A percentile compares a stretch with the other conserved stretches of the same genome.
These are phyloP conservation scores for Cardamine chenopodiifolia DNA, from an alignment of 345 rosid species.

Conservation along the genomic window DNA sequence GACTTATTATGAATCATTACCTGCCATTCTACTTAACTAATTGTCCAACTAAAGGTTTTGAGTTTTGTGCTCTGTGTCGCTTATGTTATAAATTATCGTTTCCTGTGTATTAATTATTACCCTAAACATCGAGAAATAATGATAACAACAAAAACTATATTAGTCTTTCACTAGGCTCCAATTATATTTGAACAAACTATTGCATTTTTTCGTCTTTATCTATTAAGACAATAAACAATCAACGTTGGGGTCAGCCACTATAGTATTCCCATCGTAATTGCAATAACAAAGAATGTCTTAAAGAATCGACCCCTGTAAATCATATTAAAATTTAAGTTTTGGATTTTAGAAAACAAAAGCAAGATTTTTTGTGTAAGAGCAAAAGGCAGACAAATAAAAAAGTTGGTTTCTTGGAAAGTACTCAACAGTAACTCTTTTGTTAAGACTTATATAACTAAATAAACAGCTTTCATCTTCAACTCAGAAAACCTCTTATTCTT, in stretches of 20 bases:
- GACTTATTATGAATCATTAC: slow-evolving; percentile 14
- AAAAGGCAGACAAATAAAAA: slow-evolving; percentile 42
- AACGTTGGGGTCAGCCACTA: slow-evolving; percentile 26
- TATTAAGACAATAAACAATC: slow-evolving; percentile 36
- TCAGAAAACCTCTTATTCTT: slow-evolving; percentile 10
- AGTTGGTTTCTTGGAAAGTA: slow-evolving; percentile 72
- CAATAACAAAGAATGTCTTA: slow-evolving; percentile 33
- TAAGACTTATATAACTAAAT: slow-evolving; percentile 41
- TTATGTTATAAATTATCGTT: background rate
- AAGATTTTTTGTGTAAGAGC: slow-evolving; percentile 36
- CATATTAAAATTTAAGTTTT: slow-evolving; percentile 33
- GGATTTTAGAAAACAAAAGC: slow-evolving; percentile 38
- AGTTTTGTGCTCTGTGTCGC: slow-evolving; percentile 26
- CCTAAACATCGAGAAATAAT: slow-evolving; percentile 23
- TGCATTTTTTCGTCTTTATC: slow-evolving; percentile 26
- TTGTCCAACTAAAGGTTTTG: slow-evolving; percentile 19
- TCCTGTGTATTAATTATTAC: slow-evolving; percentile 6
- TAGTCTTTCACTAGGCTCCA: slow-evolving; percentile 33
- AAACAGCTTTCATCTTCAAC: slow-evolving; percentile 37
- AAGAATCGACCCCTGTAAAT: slow-evolving; percentile 32
- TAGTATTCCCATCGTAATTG: slow-evolving; percentile 18
- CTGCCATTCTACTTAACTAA: slow-evolving; percentile 12
- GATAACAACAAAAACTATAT: slow-evolving; percentile 5
- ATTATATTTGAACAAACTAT: slow-evolving; percentile 21
- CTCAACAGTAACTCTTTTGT: slow-evolving; percentile 48